A percentile compares a stretch with the other conserved stretches of the same genome.
These are phyloP conservation scores for Naganishia randhawae DNA, from an alignment of 768 basidiomycete species.

Conservation along the genomic window DNA sequence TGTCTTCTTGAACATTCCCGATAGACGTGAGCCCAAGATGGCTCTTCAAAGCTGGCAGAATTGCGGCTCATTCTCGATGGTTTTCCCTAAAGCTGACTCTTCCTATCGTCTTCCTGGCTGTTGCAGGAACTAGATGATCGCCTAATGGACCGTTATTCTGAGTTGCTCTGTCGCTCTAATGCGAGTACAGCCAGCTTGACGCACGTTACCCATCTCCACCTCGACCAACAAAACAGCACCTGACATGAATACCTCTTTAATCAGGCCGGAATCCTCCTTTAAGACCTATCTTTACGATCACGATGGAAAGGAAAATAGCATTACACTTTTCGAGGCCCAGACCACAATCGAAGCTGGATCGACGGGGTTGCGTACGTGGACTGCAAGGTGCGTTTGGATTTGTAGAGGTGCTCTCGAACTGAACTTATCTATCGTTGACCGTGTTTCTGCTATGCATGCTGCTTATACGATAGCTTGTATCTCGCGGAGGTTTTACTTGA, in stretches of 20 bases:
- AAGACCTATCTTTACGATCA: constrained; percentile 44
- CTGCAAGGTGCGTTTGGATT: constrained; percentile 22
- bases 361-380: constrained; percentile 49
- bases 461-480: background rate
- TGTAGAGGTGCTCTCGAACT: background rate
- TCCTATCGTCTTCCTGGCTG: background rate
- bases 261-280: constrained; percentile 40
- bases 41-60: background rate
- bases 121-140: constrained; percentile 42
- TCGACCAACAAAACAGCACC: background rate
- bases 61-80: background rate
- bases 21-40: background rate
- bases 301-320: constrained; percentile 14
- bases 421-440: background rate
- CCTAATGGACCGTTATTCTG: constrained; percentile 39
- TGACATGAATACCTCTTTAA: background rate
- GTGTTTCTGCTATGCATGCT: background rate
- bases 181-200: background rate
- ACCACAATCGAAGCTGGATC: constrained; percentile 47
- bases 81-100: background rate
- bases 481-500: constrained; percentile 2
- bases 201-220: background rate
- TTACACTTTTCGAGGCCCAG: constrained; percentile 49
- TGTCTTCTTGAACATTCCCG: background rate
- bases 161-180: constrained; percentile 23